These are phyloP conservation scores for Rhynchosporium graminicola DNA, from an alignment of 2,329 filamentous ascomycete genomes.

Conservation along the genomic window DNA sequence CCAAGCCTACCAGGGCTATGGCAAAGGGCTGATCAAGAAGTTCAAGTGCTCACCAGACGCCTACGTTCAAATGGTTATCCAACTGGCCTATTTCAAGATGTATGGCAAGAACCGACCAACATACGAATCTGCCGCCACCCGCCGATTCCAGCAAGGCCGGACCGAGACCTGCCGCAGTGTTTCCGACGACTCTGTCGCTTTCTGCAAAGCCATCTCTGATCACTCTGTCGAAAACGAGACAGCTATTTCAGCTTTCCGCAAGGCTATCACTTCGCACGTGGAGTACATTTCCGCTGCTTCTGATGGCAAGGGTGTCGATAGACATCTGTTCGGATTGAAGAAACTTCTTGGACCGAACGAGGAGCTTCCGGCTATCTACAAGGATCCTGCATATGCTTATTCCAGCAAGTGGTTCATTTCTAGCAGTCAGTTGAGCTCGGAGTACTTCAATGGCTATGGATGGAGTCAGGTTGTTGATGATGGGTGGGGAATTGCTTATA, in stretches of 20 bases:
- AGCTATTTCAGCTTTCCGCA: slow-evolving; percentile 74
- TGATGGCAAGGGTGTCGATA: slow-evolving; percentile 91
- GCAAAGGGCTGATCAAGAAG: slow-evolving; percentile 98
- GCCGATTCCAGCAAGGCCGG: slow-evolving; percentile 92
- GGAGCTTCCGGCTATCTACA: slow-evolving; percentile 78
- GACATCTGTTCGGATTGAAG: slow-evolving; percentile 97
- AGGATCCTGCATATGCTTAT: slow-evolving; percentile 84
- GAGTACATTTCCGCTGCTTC: slow-evolving; percentile 89
- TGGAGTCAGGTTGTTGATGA: slow-evolving; percentile 98
- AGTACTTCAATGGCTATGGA: slow-evolving; percentile 98
- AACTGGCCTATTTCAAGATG: slow-evolving; percentile 98
- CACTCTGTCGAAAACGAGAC: slow-evolving; percentile 61
- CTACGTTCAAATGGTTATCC: slow-evolving; percentile 98
- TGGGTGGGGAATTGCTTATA: slow-evolving; percentile 97
- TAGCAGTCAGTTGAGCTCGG: slow-evolving; percentile 85
- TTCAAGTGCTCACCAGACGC: slow-evolving; percentile 98
- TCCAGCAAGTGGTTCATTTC: slow-evolving; percentile 87
- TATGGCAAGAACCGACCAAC: slow-evolving; percentile 97
- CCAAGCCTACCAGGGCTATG: slow-evolving; percentile 95
- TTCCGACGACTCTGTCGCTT: slow-evolving; percentile 86
- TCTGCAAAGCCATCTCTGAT: slow-evolving; percentile 85
- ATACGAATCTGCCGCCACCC: slow-evolving; percentile 93
- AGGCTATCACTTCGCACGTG: slow-evolving; percentile 77
- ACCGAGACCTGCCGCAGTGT: slow-evolving; percentile 95
- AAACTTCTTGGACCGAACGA: slow-evolving; percentile 81